Percentiles rank a stretch among this genome's conserved stretches.
Conservation (phyloP, 768 basidiomycete species). For the Lactarius hatsudake region DNA sequence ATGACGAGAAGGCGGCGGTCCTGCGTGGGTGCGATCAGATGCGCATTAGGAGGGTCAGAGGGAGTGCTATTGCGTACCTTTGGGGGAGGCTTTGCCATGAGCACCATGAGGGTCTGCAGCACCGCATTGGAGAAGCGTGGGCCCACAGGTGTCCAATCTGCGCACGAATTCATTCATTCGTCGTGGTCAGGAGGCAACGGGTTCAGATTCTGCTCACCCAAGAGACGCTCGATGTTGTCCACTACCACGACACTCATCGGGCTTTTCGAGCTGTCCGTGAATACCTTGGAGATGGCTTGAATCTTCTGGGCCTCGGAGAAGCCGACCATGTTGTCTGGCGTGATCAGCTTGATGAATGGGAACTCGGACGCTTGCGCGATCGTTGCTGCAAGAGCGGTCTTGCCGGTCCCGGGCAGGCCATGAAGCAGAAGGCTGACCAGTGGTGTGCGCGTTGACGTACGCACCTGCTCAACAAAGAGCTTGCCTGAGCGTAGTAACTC, state of each 20-base stretch:
- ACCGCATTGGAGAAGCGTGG: constrained; percentile 95
- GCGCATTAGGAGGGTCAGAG: not conserved
- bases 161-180: not conserved
- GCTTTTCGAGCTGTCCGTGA: constrained; percentile 95
- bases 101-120: constrained; percentile 83
- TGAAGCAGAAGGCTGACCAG: constrained; percentile 88
- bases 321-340: constrained; percentile 96
- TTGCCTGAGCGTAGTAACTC: constrained; percentile 82
- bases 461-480: constrained; percentile 91
- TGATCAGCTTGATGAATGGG: constrained; percentile 97
- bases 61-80: constrained; percentile 53
- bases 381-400: constrained; percentile 91
- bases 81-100: constrained; percentile 86
- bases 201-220: constrained; percentile 54
- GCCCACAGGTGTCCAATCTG: constrained; percentile 96
- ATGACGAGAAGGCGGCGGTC: constrained; percentile 89
- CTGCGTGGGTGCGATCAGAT: constrained; percentile 31
- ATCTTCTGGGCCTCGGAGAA: constrained; percentile 93
- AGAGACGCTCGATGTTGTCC: constrained; percentile 88
- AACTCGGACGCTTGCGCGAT: constrained; percentile 92
- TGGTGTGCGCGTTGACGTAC: constrained; percentile 84
- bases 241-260: constrained; percentile 94
- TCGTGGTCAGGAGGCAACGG: not conserved
- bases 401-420: constrained; percentile 88
- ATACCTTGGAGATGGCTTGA: constrained; percentile 85